Evolutionary conservation across 177 flowering plant species (phyloP).

Genomic region (Tripterygium wilfordii): DNA sequence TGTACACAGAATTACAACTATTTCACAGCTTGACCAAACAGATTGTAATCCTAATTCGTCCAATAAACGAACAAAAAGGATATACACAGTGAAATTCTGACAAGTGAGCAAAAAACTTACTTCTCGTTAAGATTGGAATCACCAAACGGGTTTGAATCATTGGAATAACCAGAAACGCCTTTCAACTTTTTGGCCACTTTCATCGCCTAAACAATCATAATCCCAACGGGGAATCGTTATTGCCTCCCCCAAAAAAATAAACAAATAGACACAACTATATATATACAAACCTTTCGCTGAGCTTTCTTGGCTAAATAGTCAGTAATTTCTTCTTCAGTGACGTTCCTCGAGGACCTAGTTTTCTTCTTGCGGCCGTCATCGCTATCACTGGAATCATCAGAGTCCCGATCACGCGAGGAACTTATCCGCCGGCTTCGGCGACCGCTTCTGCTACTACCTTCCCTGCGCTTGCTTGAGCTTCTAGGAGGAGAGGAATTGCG

Average conservation of each 20-base stretch:
- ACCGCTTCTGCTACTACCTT: slow-evolving; percentile 9
- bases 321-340: slow-evolving; percentile 66
- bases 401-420: slow-evolving; percentile 5
- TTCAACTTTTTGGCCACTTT: slow-evolving; percentile 79
- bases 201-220: slow-evolving; percentile 57
- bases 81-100: neutral
- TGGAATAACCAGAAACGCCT: slow-evolving; percentile 78
- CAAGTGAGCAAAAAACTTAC: slow-evolving; percentile 29
- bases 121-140: slow-evolving; percentile 84
- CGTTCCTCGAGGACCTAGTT: slow-evolving; percentile 30
- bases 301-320: slow-evolving; percentile 81
- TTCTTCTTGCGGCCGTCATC: slow-evolving; percentile 16
- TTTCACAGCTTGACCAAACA: too few species aligned
- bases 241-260: neutral
- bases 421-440: slow-evolving; percentile 15
- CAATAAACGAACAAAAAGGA: neutral
- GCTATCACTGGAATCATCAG: slow-evolving; percentile 11
- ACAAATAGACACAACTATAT: neutral
- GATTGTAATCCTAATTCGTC: neutral
- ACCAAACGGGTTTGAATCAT: slow-evolving; percentile 95
- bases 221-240: too few species aligned
- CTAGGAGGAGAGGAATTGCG: slow-evolving; percentile 10
- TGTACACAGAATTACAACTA: too few species aligned
- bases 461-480: slow-evolving; percentile 11
- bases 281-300: slow-evolving; percentile 56